Conservation (phyloP, 352 stramenopile genomes). For the Paralagenidium karlingii region DNA sequence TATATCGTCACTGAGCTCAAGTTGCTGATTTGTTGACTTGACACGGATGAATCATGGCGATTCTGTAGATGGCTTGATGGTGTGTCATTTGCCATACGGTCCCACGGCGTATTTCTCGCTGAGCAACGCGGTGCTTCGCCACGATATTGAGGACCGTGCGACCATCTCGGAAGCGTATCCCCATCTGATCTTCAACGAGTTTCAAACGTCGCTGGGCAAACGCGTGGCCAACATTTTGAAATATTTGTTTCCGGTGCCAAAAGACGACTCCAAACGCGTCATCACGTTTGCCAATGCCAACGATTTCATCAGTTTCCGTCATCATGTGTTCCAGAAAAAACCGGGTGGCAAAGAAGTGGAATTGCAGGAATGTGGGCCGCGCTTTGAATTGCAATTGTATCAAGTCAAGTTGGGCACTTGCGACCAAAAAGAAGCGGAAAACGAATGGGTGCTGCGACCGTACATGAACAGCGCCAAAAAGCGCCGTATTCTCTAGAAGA, state of each 20-base stretch:
- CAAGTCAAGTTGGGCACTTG: slow-evolving; percentile 96
- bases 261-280: slow-evolving; percentile 92
- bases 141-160: slow-evolving; percentile 97
- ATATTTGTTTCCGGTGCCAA: slow-evolving; percentile 97
- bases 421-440: slow-evolving; percentile 98
- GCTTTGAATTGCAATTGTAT: slow-evolving; percentile 99
- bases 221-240: slow-evolving; percentile 97
- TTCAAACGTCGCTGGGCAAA: slow-evolving; percentile 90
- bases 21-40: not conserved
- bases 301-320: slow-evolving; percentile 98
- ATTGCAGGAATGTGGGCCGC: slow-evolving; percentile 92
- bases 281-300: slow-evolving; percentile 98
- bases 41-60: not conserved
- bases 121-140: slow-evolving; percentile 92
- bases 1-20: too few species aligned
- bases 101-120: slow-evolving; percentile 98
- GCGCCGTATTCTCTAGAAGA: slow-evolving; percentile 78
- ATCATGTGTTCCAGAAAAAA: slow-evolving; percentile 97
- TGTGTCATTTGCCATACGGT: slow-evolving; percentile 98
- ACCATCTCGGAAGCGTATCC: slow-evolving; percentile 90
- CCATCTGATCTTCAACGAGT: slow-evolving; percentile 96
- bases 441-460: slow-evolving; percentile 97
- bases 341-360: slow-evolving; percentile 86
- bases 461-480: slow-evolving; percentile 99
- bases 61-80: slow-evolving; percentile 88